Evolutionary conservation across 495 filamentous ascomycete genomes (phyloP), one percentile per base, ranked within the genome.

Genomic region (Parathielavia appendiculata): DNA sequence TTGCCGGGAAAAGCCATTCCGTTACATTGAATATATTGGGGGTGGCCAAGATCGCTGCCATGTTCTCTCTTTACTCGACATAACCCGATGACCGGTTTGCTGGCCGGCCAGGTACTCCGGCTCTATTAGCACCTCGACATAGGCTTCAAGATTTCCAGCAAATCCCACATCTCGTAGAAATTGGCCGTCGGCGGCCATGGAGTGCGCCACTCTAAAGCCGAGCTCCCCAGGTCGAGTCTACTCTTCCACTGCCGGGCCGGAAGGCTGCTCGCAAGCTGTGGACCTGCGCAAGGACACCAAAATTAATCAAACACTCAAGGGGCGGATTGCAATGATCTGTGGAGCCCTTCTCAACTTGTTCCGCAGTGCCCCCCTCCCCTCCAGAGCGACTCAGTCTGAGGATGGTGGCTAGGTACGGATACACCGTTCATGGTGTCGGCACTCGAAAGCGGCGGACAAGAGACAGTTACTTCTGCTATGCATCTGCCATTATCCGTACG

Each of bases 111-210:
- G 36, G 10, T 22, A 45, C 20, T 22, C 41, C 17, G 12, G 7
- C 8, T 45, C 41, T 45, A 9, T 45, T 22, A 22, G 20, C 20
- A 45, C 11, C 19, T 51, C 17, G 44, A 34, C 51, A 55, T 52
- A 50, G 51, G 51, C 58, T 60, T 51, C n/a, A n/a, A 60, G 45
- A 55, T 60, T 44, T 49, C 26, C 57, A 35, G 58, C 58, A 48
- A 54, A 56, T 50, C 36, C 20, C 44, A 45, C 32, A 10, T 30
- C 40, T 20, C 34, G n/a, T 7, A 55, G 51, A 60, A 48, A 60
- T 60, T 56, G 52, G 32, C 45, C 40, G 13, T 16, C 57, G 41
- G 51, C 51, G 34, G 40, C 57, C 43, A 48, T 48, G 55, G 11
- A 51, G 55, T 51, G 58, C 36, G 36, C 36, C n/a, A 17, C 30